phyloP scores from a whole-genome alignment of 2,329 filamentous ascomycete genomes.

The Pseudogymnoascus sp. region DNA sequence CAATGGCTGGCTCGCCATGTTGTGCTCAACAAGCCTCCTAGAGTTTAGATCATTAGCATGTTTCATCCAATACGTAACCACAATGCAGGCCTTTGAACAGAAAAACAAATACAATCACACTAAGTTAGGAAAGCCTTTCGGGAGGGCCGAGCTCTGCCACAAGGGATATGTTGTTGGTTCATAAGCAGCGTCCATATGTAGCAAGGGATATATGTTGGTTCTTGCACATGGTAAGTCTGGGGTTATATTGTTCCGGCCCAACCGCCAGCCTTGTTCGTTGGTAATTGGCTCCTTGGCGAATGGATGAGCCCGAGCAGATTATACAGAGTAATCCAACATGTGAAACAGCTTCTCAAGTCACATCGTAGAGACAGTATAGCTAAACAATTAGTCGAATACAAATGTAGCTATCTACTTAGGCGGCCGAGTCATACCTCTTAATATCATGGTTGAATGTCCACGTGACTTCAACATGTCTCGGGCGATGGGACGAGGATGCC shows the following conservation, averaged over 20 bases:
- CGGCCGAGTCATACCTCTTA: neutral
- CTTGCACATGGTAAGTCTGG: neutral
- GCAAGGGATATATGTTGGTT: slow-evolving; percentile 3
- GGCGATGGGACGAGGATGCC: neutral
- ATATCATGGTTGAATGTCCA: neutral
- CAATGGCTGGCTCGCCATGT: neutral
- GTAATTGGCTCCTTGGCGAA: neutral
- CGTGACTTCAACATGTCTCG: neutral
- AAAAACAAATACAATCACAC: neutral
- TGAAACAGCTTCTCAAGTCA: neutral
- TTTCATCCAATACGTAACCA: neutral
- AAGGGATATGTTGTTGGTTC: neutral
- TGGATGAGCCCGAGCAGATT: neutral
- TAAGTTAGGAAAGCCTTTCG: neutral
- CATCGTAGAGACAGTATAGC: neutral
- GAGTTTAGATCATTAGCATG: neutral
- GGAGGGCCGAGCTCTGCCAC: neutral
- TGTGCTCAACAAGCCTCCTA: neutral
- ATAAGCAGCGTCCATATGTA: neutral
- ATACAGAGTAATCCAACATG: neutral
- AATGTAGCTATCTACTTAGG: neutral
- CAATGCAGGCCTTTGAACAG: neutral
- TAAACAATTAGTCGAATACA: neutral
- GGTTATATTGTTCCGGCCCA: neutral
- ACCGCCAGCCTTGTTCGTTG: neutral